A percentile compares a stretch with the other conserved stretches of the same genome.
Evolutionary conservation across 108 stramenopile genomes (phyloP).

Genomic region (Cyclotella cryptica): DNA sequence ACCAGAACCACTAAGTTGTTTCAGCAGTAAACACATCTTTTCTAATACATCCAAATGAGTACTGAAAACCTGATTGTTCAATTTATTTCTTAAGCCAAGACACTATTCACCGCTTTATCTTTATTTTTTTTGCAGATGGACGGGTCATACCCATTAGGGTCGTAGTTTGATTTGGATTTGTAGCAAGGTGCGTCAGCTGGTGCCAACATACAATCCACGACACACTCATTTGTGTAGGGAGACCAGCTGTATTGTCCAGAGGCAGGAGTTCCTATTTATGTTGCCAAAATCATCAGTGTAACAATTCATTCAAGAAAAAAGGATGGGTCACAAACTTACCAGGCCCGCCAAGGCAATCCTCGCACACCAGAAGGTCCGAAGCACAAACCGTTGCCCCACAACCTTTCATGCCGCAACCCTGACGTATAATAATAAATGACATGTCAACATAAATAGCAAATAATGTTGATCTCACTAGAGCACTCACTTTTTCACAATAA

Average conservation of each 20-base stretch:
- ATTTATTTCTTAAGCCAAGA: too few relatives aligned
- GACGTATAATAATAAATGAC: not conserved
- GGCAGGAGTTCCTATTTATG: conserved; percentile 3
- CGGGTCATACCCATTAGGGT: conserved; percentile 4
- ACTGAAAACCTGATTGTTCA: too few relatives aligned
- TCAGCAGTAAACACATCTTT: too few relatives aligned
- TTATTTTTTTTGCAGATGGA: not conserved
- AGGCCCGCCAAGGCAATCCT: conserved; percentile 12
- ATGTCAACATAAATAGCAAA: not conserved
- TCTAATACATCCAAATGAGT: too few relatives aligned
- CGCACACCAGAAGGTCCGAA: not conserved
- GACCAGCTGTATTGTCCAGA: conserved; percentile 21
- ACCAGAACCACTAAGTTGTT: too few relatives aligned
- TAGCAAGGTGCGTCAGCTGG: conserved; percentile 30
- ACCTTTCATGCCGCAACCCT: conserved; percentile 19
- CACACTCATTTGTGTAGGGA: conserved; percentile 24
- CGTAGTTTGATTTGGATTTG: not conserved
- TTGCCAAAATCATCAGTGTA: not conserved
- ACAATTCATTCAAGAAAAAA: not conserved
- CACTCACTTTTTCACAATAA: conserved; percentile 4
- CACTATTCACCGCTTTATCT: not conserved
- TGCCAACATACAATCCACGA: conserved; percentile 16
- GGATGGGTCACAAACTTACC: conserved; percentile 8
- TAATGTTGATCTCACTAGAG: not conserved
- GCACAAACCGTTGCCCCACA: conserved; percentile 13